Conservation (phyloP, 2,329 filamentous ascomycete genomes). For the Fusarium sp. region DNA sequence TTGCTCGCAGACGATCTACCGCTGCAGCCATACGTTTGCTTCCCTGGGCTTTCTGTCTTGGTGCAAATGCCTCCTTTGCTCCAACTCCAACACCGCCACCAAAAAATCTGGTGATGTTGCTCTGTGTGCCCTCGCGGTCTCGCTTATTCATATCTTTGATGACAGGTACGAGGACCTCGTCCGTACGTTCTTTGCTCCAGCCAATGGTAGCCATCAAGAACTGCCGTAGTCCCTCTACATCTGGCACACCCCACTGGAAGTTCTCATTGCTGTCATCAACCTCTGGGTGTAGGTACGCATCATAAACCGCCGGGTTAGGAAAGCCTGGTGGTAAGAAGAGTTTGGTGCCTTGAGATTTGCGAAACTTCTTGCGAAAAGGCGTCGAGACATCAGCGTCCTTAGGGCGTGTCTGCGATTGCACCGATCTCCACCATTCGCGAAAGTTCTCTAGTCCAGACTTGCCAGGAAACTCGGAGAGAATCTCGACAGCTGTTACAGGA, state of each 20-base stretch:
- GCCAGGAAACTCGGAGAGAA: constrained; percentile 86
- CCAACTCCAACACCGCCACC: constrained; percentile 77
- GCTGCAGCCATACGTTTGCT: constrained; percentile 82
- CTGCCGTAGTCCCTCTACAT: constrained; percentile 82
- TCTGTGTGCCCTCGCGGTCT: constrained; percentile 89
- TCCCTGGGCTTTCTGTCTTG: constrained; percentile 69
- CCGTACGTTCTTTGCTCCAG: constrained; percentile 90
- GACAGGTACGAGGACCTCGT: constrained; percentile 94
- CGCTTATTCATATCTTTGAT: constrained; percentile 94
- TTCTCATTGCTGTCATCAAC: constrained; percentile 80
- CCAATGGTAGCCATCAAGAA: constrained; percentile 94
- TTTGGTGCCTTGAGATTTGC: constrained; percentile 79
- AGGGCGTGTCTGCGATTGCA: constrained; percentile 74
- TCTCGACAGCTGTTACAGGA: constrained; percentile 93
- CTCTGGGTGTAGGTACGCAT: constrained; percentile 86
- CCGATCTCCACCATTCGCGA: constrained; percentile 84
- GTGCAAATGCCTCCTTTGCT: constrained; percentile 73
- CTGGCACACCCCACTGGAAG: constrained; percentile 96
- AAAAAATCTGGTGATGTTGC: constrained; percentile 95
- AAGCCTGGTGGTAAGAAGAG: constrained; percentile 86
- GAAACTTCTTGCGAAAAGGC: constrained; percentile 85
- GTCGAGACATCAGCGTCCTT: constrained; percentile 68
- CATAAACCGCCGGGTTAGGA: constrained; percentile 78
- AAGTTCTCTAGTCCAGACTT: constrained; percentile 74
- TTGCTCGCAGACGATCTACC: constrained; percentile 69